Evolutionary conservation across 2,329 filamentous ascomycete genomes (phyloP).

Genomic region (Chaetothyriales sp.): DNA sequence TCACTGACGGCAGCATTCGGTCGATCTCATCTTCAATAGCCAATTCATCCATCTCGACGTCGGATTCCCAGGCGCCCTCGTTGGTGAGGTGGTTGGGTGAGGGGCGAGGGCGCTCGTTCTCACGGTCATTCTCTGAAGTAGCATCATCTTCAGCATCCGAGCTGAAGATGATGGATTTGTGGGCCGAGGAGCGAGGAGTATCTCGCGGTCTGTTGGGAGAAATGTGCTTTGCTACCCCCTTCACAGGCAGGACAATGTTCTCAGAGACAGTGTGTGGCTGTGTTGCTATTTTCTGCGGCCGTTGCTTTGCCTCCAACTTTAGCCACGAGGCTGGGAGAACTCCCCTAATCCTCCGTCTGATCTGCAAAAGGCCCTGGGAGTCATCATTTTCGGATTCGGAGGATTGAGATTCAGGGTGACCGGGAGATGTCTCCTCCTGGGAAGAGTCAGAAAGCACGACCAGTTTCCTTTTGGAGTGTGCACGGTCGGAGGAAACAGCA

Average conservation of each 20-base stretch:
- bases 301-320: constrained; percentile 11
- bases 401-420: constrained; percentile 5
- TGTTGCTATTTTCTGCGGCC: constrained; percentile 4
- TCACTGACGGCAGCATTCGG: constrained; percentile 16
- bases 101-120: not conserved
- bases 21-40: constrained; percentile 19
- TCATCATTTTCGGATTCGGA: constrained; percentile 14
- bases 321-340: constrained; percentile 34
- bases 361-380: constrained; percentile 19
- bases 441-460: constrained; percentile 15
- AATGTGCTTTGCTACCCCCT: constrained; percentile 12
- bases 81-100: not conserved
- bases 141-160: constrained; percentile 2
- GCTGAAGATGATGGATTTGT: not conserved
- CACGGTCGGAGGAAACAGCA: constrained; percentile 10
- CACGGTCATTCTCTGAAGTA: constrained; percentile 2
- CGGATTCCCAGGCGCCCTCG: not conserved
- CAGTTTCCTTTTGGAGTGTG: constrained; percentile 5
- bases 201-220: not conserved
- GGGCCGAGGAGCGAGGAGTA: not conserved
- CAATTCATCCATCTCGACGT: constrained; percentile 12
- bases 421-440: constrained; percentile 9
- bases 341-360: constrained; percentile 30
- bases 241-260: constrained; percentile 4
- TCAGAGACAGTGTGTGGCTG: constrained; percentile 3